These are phyloP conservation scores for Nepenthes alata DNA, from an alignment of 179 eudicot genomes.

Conservation along the genomic window DNA sequence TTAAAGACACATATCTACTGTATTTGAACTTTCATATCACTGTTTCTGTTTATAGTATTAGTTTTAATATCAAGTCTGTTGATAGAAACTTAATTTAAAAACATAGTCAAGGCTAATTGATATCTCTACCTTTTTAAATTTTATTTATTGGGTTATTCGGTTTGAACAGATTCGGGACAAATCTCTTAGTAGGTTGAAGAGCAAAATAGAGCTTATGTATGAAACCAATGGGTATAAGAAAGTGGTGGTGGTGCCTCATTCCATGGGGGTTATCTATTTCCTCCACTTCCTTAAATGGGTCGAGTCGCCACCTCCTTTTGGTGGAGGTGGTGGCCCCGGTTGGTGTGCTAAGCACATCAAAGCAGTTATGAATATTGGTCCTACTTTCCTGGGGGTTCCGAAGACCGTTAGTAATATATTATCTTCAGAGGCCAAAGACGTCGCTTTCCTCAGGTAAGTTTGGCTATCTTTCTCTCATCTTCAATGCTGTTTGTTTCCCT, in stretches of 20 bases:
- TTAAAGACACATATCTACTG: too few relatives aligned
- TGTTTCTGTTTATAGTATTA: too few relatives aligned
- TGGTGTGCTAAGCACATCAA: conserved; percentile 53
- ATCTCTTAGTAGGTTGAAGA: conserved; percentile 46
- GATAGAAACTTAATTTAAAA: too few relatives aligned
- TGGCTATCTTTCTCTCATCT: too few relatives aligned
- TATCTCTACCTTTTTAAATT: background rate
- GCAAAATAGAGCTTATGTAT: conserved; percentile 54
- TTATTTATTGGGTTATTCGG: too few relatives aligned
- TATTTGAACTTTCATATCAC: too few relatives aligned
- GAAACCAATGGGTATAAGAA: conserved; percentile 35
- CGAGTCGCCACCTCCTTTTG: conserved; percentile 39
- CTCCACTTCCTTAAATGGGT: conserved; percentile 66
- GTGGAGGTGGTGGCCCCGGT: conserved; percentile 43
- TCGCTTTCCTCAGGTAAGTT: conserved; percentile 35
- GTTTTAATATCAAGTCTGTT: too few relatives aligned
- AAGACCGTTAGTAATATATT: conserved; percentile 27
- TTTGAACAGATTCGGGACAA: conserved; percentile 38
- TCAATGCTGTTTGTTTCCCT: too few relatives aligned
- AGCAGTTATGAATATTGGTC: conserved; percentile 45
- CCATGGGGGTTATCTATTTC: conserved; percentile 53
- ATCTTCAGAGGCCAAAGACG: conserved; percentile 46
- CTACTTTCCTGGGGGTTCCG: conserved; percentile 47
- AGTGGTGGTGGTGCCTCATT: conserved; percentile 65
- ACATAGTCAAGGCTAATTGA: background rate